A percentile compares a stretch with the other conserved stretches of the same genome.
phyloP scores from a whole-genome alignment of 2,329 filamentous ascomycete genomes.

The Colletotrichum cereale region DNA sequence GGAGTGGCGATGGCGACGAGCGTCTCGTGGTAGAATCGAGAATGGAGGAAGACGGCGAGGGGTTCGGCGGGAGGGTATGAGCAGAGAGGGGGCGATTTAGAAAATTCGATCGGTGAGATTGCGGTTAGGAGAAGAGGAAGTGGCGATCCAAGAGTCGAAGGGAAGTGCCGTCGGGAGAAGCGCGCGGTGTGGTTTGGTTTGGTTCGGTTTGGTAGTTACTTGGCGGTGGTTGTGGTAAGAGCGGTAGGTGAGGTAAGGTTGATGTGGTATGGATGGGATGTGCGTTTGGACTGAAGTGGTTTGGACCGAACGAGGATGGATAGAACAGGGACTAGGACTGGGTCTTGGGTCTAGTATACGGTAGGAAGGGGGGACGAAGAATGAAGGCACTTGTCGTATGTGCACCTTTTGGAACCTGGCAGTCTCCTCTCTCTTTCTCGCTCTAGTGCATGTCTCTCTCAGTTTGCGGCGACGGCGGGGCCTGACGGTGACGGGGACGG shows the following conservation, averaged over 20 bases:
- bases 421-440: slow-evolving; percentile 12
- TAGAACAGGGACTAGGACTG: slow-evolving; percentile 8
- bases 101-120: slow-evolving; percentile 10
- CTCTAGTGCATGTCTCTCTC: neutral
- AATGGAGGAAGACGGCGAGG: slow-evolving; percentile 17
- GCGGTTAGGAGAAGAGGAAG: slow-evolving; percentile 11
- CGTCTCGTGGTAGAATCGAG: slow-evolving; percentile 2
- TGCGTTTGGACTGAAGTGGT: slow-evolving; percentile 33
- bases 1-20: slow-evolving; percentile 1
- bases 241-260: slow-evolving; percentile 14
- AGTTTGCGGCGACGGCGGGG: slow-evolving; percentile 15
- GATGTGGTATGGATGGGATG: slow-evolving; percentile 30
- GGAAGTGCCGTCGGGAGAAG: slow-evolving; percentile 3
- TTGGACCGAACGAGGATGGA: slow-evolving; percentile 13
- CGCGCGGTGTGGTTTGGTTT: slow-evolving; percentile 6
- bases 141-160: neutral
- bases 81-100: neutral
- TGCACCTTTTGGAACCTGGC: neutral
- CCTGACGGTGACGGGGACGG: slow-evolving; percentile 23
- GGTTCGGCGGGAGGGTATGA: slow-evolving; percentile 10
- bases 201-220: slow-evolving; percentile 16
- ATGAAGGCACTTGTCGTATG: neutral
- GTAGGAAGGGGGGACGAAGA: slow-evolving; percentile 11
- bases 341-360: slow-evolving; percentile 15
- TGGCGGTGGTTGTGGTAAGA: slow-evolving; percentile 3